Evolutionary conservation across 164 flowering plant species (phyloP).

Genomic region (Cinnamomum chago): DNA sequence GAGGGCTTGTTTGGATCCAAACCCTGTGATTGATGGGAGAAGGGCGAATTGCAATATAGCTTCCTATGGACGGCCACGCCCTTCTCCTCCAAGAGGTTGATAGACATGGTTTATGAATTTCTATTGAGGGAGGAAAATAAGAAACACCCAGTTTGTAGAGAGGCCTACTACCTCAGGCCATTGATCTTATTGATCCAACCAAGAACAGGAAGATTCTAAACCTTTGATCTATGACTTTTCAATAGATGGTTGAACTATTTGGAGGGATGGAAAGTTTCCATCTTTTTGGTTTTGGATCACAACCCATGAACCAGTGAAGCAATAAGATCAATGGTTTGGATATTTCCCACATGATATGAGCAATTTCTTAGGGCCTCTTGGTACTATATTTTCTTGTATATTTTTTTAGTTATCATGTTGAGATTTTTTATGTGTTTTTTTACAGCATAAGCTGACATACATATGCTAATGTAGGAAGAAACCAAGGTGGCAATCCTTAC

Average conservation of each 20-base stretch:
- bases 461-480: not conserved
- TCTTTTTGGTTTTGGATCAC: too few relatives aligned
- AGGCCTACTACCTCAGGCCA: not conserved
- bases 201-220: not conserved
- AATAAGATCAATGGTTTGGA: not conserved
- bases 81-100: conserved; percentile 81
- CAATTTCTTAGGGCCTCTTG: not conserved
- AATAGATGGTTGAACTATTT: not conserved
- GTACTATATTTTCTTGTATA: not conserved
- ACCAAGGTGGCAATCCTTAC: conserved; percentile 40
- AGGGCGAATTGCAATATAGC: conserved; percentile 95
- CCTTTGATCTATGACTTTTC: not conserved
- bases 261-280: not conserved
- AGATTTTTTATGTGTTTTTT: not conserved
- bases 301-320: too few relatives aligned
- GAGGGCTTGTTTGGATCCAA: conserved; percentile 70
- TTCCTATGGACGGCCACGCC: conserved; percentile 75
- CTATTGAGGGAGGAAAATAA: not conserved
- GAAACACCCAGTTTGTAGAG: not conserved
- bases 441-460: not conserved
- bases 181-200: not conserved
- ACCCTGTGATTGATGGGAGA: conserved; percentile 86
- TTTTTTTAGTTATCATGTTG: not conserved
- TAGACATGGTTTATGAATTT: not conserved
- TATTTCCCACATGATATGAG: not conserved